Base-by-base conservation (phyloP, 225 moss, liverwort and hornwort genomes). In the Sphagnum tenellum region DNA sequence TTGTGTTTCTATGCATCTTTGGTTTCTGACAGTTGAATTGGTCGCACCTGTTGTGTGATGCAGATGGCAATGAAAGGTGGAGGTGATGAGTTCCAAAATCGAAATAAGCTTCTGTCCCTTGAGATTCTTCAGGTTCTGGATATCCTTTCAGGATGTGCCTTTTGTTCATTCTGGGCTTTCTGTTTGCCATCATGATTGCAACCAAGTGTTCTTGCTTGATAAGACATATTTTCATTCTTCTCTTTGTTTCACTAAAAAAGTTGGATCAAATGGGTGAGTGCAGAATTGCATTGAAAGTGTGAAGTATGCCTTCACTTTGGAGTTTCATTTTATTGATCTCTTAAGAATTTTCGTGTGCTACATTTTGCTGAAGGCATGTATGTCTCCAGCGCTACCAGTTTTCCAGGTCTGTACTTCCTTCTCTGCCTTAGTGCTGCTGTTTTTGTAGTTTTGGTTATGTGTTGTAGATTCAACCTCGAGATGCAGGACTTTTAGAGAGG, bases 31-130 rank as follows among this genome's bases (percentile, higher is more conserved):
- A 29, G 29, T 29, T 29, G 29, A 29, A 29, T 29, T 29, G 29
- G 29, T 29, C 0, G 29, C 29, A 29, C 29, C 29, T 29, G 29
- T 56, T 45, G 45, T 49, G 44, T 49, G 72, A 46, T 66, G 77
- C 87, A 94, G 90, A 98, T 93, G 80, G 90, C 98, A 48, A 93
- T 91, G 93, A 93, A 91, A 73, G 98, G 93, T 70, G 98, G 98
- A 66, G 73, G 84, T 63, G 98, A 98, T 70, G 98, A 98, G 55
- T 87, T 98, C 63, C 77, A 93, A 8, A 86, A 85, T 73, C 89
- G 86, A 67, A 98, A 85, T 75, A 98, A 93, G 82, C 74, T 93
- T 72, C 90, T 98, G 9, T 98, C 98, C 49, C 75, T 98, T 56
- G 98, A 98, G 74, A 74, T 98, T 60, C 93, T 98, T 63, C 94